Conservation (phyloP, 73 alveolate species). For the Urostyla sp. region DNA sequence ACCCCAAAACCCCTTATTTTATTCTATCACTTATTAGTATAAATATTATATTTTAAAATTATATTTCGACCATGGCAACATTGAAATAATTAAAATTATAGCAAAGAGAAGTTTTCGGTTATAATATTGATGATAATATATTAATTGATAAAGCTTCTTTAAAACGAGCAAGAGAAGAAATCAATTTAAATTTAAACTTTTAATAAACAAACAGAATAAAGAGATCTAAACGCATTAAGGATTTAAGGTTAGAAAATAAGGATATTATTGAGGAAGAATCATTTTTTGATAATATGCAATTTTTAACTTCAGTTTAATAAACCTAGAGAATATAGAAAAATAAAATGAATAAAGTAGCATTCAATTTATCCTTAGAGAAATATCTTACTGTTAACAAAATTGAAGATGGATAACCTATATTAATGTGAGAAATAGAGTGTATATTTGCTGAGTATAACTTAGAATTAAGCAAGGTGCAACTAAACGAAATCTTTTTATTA, state of each 20-base stretch:
- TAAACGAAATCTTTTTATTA: constrained; percentile 10
- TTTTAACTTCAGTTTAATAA: neutral
- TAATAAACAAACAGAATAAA: constrained; percentile 10
- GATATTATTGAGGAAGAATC: neutral
- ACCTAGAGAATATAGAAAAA: neutral
- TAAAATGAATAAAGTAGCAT: neutral
- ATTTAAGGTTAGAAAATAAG: neutral
- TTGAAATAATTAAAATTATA: neutral
- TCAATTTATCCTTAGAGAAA: neutral
- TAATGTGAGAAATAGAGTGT: constrained; percentile 16
- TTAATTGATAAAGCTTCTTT: constrained; percentile 20
- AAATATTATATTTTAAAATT: neutral
- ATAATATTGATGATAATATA: neutral
- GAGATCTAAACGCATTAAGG: constrained; percentile 3
- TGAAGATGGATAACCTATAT: constrained; percentile 21
- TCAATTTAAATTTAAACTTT: neutral
- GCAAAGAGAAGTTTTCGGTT: constrained; percentile 19
- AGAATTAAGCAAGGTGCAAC: constrained; percentile 30
- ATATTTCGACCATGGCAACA: constrained; percentile 1
- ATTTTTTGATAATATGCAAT: neutral
- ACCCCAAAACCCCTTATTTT: too few species aligned
- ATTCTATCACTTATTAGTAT: too few species aligned
- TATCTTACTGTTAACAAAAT: constrained; percentile 13
- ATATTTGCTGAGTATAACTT: constrained; percentile 6
- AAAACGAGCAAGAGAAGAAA: constrained; percentile 35